Conservation (phyloP, 2,329 filamentous ascomycete genomes). For the Samsoniella hepiali region DNA sequence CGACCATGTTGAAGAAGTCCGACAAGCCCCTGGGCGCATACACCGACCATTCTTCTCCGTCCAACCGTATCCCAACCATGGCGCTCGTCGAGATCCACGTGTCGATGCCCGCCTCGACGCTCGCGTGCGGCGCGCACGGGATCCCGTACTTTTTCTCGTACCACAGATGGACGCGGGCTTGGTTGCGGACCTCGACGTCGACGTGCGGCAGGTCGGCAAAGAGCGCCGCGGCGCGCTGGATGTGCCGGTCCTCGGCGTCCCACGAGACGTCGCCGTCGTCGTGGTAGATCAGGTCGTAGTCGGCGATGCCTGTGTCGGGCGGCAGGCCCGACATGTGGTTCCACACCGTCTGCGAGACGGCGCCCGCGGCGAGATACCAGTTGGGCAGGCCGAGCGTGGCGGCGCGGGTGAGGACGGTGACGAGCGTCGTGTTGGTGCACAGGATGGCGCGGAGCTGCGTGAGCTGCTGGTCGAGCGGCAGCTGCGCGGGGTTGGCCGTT, state of each 20-base stretch:
- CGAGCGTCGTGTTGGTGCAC: constrained; percentile 29
- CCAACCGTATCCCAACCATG: constrained; percentile 28
- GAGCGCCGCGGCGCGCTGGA: constrained; percentile 29
- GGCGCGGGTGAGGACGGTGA: constrained; percentile 28
- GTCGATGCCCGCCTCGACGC: constrained; percentile 32
- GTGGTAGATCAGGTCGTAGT: constrained; percentile 38
- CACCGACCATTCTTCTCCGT: constrained; percentile 29
- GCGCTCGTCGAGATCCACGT: constrained; percentile 36
- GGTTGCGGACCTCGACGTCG: constrained; percentile 38
- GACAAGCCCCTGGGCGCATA: constrained; percentile 36
- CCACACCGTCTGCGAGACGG: constrained; percentile 39
- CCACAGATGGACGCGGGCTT: constrained; percentile 39
- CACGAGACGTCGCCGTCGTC: constrained; percentile 34
- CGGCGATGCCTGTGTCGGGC: constrained; percentile 33
- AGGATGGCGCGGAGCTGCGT: constrained; percentile 25
- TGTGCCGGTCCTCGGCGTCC: constrained; percentile 35
- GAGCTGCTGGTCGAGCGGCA: constrained; percentile 29
- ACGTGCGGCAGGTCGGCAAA: constrained; percentile 29
- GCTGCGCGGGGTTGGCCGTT: constrained; percentile 22
- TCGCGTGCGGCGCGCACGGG: constrained; percentile 29
- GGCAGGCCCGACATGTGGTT: constrained; percentile 30
- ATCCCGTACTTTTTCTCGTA: constrained; percentile 32
- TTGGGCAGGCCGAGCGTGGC: constrained; percentile 29
- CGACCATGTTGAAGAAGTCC: constrained; percentile 34
- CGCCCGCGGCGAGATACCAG: constrained; percentile 36